Base-by-base conservation (phyloP, 345 rosid species). In the Aquilaria malaccensis region DNA sequence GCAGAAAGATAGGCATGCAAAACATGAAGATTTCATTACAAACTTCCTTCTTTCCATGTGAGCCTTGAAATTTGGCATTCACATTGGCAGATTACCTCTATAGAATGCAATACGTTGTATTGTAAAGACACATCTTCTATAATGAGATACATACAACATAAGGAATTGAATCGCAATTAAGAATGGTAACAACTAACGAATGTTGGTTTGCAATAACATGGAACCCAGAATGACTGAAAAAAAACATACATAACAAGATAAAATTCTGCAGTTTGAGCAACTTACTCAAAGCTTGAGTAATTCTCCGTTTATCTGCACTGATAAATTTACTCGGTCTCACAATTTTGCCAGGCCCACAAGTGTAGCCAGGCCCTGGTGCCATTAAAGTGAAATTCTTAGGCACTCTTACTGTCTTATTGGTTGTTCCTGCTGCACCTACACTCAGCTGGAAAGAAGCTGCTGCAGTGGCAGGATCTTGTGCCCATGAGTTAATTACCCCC, bases 281-380 rank as follows among this genome's bases (percentile, higher is more conserved):
- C 98, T 81, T 89, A 89, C 98, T 72, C 80, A 79, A 48, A 66
- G 97, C 96, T 66, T 81, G 90, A 12, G 97, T 89, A 53, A 74
- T 73, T 78, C 98, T 83, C 72, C 85, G 83, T 65, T 76, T 80
- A 70, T 93, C 97, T 1, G 75, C 2, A 14, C 80, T 52, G 22
- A 75, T 7, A 61, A 77, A 87, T 76, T 51, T 81, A 66, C 65
- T 85, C 0, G 96, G 84, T 15, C 3, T 57, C 62, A 89, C 96
- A 6, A 67, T 52, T 70, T 81, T 81, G 1, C 82, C 94, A 0
- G 82, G 86, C 1, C 88, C 82, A 43, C 98, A 89, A 7, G 96
- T 80, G 58, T 89, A 93, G 56, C 98, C 98, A 7, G 94, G 97
- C 48, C 94, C 98, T 7, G 97, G 96, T 58, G 83, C 83, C 60